These are phyloP conservation scores for Paraconiothyrium brasiliense DNA, from an alignment of 2,329 filamentous ascomycete species.

Conservation along the genomic window DNA sequence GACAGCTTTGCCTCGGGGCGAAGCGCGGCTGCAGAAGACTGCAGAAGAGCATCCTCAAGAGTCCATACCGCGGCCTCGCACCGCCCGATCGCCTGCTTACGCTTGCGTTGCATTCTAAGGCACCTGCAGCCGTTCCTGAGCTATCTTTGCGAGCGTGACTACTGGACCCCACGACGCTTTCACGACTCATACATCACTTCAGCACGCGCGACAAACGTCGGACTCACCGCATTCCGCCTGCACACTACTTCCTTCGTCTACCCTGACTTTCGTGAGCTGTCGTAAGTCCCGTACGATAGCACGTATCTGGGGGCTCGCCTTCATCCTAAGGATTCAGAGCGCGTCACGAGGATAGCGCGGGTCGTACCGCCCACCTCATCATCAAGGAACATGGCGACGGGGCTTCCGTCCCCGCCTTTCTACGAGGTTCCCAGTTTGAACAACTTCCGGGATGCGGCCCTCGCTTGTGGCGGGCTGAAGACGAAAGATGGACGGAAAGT, in stretches of 20 bases:
- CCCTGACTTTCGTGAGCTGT: not conserved
- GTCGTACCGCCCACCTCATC: not conserved
- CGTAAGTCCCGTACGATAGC: not conserved
- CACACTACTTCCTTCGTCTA: conserved; percentile 2
- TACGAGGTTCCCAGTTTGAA: conserved; percentile 41
- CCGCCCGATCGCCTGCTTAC: conserved; percentile 4
- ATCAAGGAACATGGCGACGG: not conserved
- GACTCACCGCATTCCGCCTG: conserved; percentile 6
- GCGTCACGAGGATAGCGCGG: not conserved
- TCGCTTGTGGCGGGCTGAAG: conserved; percentile 28
- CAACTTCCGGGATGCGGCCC: conserved; percentile 48
- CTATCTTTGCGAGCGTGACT: not conserved
- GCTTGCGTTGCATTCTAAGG: not conserved
- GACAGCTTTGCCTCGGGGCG: not conserved
- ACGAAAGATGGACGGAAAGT: conserved; percentile 52
- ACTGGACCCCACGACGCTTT: not conserved
- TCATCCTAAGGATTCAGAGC: not conserved
- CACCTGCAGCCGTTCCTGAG: conserved; percentile 7
- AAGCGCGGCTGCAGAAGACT: conserved; percentile 14
- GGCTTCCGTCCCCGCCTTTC: conserved; percentile 42
- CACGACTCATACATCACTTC: not conserved
- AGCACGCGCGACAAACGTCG: not conserved
- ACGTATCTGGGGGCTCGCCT: not conserved
- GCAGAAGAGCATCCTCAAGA: conserved; percentile 2
- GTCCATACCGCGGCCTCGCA: not conserved